These are phyloP conservation scores for Musa balbisiana DNA, from an alignment of 202 grass and related monocot genomes.

Conservation along the genomic window DNA sequence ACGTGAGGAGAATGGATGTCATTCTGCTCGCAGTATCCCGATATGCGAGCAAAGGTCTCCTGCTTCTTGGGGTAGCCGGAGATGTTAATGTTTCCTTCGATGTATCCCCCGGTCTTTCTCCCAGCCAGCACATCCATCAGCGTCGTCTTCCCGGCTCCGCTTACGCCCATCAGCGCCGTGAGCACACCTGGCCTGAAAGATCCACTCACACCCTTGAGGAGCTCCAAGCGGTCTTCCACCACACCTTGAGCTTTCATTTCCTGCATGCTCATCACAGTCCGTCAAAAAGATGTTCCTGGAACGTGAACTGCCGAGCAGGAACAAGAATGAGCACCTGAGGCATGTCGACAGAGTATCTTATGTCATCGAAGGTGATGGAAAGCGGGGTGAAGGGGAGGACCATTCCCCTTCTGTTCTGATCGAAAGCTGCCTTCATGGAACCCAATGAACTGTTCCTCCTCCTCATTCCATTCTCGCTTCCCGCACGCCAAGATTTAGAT, in stretches of 20 bases:
- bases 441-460: constrained; percentile 19
- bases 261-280: constrained; percentile 5
- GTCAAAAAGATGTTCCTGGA: no score
- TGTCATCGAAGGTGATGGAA: constrained; percentile 53
- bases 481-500: constrained; percentile 2
- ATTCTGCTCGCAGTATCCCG: constrained; percentile 79
- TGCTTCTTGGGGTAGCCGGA: constrained; percentile 82
- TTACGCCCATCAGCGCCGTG: constrained; percentile 64
- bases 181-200: constrained; percentile 68
- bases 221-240: constrained; percentile 44
- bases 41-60: constrained; percentile 67
- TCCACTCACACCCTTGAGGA: constrained; percentile 65
- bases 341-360: constrained; percentile 84
- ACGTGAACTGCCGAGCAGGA: background rate
- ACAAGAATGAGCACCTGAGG: constrained; percentile 25
- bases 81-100: constrained; percentile 65
- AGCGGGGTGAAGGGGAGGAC: constrained; percentile 65
- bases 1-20: constrained; percentile 84
- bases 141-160: constrained; percentile 75
- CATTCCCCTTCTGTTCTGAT: constrained; percentile 52
- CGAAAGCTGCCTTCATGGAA: background rate
- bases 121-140: constrained; percentile 79
- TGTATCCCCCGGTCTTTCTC: constrained; percentile 65
- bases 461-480: constrained; percentile 18
- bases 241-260: constrained; percentile 91